A percentile compares a stretch with the other conserved stretches of the same genome.
phyloP scores from a whole-genome alignment of 805 yeast species.

The Candida glaebosa region DNA sequence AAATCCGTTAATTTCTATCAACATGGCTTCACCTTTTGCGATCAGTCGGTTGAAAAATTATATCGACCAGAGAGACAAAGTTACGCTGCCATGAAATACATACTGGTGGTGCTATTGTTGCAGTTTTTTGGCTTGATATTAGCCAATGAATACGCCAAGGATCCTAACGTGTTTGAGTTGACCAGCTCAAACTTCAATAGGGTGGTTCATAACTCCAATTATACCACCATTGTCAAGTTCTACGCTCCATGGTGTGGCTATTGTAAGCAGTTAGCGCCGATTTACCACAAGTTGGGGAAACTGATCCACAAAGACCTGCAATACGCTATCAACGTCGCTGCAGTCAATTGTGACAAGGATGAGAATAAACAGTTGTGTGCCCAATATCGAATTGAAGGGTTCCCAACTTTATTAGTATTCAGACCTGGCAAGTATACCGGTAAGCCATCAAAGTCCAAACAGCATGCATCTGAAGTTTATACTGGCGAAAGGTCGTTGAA shows the following conservation, averaged over 20 bases:
- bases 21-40: too few species aligned
- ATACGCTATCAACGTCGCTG: slow-evolving; percentile 61
- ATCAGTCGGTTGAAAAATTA: too few species aligned
- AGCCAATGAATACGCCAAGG: slow-evolving; percentile 36
- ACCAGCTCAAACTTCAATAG: slow-evolving; percentile 57
- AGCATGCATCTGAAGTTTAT: slow-evolving; percentile 55
- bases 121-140: background rate
- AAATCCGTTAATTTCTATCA: too few species aligned
- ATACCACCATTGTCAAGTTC: slow-evolving; percentile 80
- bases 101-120: background rate
- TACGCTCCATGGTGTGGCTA: slow-evolving; percentile 99
- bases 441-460: slow-evolving; percentile 12
- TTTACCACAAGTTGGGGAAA: slow-evolving; percentile 61
- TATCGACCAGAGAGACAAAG: too few species aligned
- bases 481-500: slow-evolving; percentile 58
- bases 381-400: slow-evolving; percentile 64
- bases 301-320: slow-evolving; percentile 46
- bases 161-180: slow-evolving; percentile 52
- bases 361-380: slow-evolving; percentile 68
- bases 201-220: slow-evolving; percentile 65
- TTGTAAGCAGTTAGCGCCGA: slow-evolving; percentile 69
- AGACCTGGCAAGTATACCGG: slow-evolving; percentile 66
- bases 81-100: slow-evolving; percentile 1
- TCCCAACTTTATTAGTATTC: slow-evolving; percentile 79
- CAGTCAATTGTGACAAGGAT: slow-evolving; percentile 81